Conservation (phyloP, 2,329 filamentous ascomycete species). For the Cladophialophora immunda region DNA sequence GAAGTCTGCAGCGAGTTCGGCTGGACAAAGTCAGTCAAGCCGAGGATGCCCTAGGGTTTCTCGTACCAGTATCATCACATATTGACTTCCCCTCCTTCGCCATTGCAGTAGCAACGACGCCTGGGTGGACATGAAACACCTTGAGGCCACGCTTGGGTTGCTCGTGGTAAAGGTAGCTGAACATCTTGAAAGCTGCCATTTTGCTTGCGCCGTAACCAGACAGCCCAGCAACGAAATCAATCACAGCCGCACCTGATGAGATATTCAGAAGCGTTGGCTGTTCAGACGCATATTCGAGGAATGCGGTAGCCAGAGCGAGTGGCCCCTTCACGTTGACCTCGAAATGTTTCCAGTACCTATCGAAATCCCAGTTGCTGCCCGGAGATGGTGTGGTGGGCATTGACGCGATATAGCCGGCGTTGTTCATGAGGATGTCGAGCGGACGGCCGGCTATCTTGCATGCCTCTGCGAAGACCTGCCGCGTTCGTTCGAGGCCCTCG, state of each 20-base stretch:
- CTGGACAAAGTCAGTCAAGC: conserved; percentile 11
- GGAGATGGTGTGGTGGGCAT: conserved; percentile 10
- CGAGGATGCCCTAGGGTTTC: background rate
- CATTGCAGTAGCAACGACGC: conserved; percentile 39
- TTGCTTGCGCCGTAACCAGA: conserved; percentile 53
- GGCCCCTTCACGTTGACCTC: conserved; percentile 35
- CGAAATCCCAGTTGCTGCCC: conserved; percentile 16
- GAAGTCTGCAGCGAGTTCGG: conserved; percentile 17
- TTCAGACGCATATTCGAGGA: conserved; percentile 16
- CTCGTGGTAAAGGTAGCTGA: conserved; percentile 53
- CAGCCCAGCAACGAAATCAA: conserved; percentile 17
- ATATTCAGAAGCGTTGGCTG: conserved; percentile 14
- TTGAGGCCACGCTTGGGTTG: conserved; percentile 46
- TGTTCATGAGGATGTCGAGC: conserved; percentile 41
- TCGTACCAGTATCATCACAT: conserved; percentile 18
- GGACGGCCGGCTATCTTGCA: conserved; percentile 27
- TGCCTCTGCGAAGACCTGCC: conserved; percentile 32
- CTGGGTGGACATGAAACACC: conserved; percentile 56
- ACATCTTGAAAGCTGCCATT: conserved; percentile 50
- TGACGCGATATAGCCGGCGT: conserved; percentile 37
- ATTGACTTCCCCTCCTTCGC: conserved; percentile 15
- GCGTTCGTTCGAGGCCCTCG: conserved; percentile 32
- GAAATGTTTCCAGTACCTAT: conserved; percentile 41
- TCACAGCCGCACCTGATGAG: conserved; percentile 18
- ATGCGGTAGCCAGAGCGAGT: conserved; percentile 18